phyloP scores from a whole-genome alignment of 2,329 filamentous ascomycete species.

The Trichoderma lentiforme region DNA sequence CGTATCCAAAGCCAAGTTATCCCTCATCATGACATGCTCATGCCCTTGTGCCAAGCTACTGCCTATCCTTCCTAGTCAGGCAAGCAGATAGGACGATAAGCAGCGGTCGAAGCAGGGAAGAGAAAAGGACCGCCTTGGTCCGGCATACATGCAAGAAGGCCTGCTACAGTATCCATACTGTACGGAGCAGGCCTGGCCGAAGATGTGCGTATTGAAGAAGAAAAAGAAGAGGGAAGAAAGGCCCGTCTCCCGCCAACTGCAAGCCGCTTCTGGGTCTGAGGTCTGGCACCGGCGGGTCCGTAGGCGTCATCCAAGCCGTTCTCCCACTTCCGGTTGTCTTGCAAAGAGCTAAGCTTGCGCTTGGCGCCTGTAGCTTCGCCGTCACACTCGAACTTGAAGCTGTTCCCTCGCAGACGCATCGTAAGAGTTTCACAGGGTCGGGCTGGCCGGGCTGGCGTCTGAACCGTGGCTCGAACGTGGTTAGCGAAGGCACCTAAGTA shows the following conservation, averaged over 20 bases:
- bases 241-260: background rate
- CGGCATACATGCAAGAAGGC: background rate
- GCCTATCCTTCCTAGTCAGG: conserved; percentile 16
- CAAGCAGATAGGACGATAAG: conserved; percentile 10
- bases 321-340: conserved; percentile 10
- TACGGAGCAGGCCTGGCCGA: background rate
- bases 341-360: conserved; percentile 6
- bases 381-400: background rate
- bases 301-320: conserved; percentile 9
- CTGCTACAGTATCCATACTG: conserved; percentile 2
- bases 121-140: background rate
- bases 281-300: conserved; percentile 16
- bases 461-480: background rate
- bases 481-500: background rate
- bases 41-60: conserved; percentile 6
- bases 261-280: conserved; percentile 14
- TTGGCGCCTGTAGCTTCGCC: background rate
- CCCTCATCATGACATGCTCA: conserved; percentile 6
- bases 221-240: background rate
- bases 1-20: background rate
- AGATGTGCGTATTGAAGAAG: background rate
- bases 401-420: background rate
- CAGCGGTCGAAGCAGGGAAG: background rate
- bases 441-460: conserved; percentile 9
- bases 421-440: conserved; percentile 3